phyloP scores from a whole-genome alignment of 2,329 filamentous ascomycete genomes.

The Trichoderma gracile region DNA sequence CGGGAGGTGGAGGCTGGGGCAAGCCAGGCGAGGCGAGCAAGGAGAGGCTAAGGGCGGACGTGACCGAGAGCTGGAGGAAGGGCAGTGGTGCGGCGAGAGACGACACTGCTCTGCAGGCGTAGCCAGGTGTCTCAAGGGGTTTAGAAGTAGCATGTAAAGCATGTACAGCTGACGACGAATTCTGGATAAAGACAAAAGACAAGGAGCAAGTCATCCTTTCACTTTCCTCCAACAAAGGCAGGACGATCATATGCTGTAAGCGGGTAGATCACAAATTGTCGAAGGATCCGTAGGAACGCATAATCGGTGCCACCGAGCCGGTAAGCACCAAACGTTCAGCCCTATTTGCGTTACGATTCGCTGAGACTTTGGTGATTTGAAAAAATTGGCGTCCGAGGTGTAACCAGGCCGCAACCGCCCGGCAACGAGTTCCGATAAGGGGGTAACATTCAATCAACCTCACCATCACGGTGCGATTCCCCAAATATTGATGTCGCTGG shows the following conservation, averaged over 20 bases:
- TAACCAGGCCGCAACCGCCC: background rate
- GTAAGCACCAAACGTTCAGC: conserved; percentile 2
- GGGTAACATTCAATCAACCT: background rate
- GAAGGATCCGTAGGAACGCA: background rate
- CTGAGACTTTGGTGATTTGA: background rate
- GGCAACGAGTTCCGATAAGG: background rate
- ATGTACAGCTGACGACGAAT: background rate
- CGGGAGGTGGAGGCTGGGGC: conserved; percentile 79
- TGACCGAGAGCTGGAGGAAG: conserved; percentile 53
- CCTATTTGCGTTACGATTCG: background rate
- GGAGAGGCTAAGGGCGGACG: conserved; percentile 54
- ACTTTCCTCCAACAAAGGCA: background rate
- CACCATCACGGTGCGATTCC: too few species aligned
- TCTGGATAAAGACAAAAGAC: background rate
- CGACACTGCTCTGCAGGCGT: conserved; percentile 60
- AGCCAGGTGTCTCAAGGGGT: background rate
- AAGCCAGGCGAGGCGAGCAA: conserved; percentile 57
- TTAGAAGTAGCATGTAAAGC: background rate
- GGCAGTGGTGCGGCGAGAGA: conserved; percentile 60
- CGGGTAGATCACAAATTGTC: background rate
- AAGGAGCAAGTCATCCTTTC: background rate
- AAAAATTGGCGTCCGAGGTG: background rate
- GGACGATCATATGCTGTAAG: background rate
- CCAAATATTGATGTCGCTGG: background rate
- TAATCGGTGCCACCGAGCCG: background rate